Evolutionary conservation across 2,329 filamentous ascomycete genomes (phyloP).

Genomic region (Colletotrichum magnum): DNA sequence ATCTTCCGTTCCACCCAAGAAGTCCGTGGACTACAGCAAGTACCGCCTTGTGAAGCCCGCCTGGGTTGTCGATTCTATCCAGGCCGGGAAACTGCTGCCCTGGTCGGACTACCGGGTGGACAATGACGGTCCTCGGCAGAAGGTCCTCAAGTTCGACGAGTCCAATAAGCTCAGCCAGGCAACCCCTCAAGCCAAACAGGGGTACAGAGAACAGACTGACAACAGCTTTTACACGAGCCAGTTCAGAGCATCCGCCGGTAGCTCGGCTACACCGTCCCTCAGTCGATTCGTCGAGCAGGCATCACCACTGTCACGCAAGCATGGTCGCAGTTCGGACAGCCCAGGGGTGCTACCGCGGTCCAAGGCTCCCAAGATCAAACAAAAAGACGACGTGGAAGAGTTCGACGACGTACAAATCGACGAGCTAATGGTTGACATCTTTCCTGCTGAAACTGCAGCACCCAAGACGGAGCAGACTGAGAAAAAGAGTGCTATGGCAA

Average conservation of each 20-base stretch:
- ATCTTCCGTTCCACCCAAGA: slow-evolving; percentile 91
- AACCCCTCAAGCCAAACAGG: slow-evolving; percentile 67
- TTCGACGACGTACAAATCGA: slow-evolving; percentile 39
- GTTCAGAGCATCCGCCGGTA: slow-evolving; percentile 59
- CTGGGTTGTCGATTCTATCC: slow-evolving; percentile 93
- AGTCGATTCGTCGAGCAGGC: slow-evolving; percentile 48
- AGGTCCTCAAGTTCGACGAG: slow-evolving; percentile 75
- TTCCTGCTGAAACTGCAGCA: slow-evolving; percentile 15
- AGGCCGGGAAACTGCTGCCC: slow-evolving; percentile 83
- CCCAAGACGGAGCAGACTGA: background rate
- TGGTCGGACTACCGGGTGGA: slow-evolving; percentile 91
- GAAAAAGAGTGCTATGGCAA: background rate
- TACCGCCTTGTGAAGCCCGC: slow-evolving; percentile 95
- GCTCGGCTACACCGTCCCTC: slow-evolving; percentile 46
- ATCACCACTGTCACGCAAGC: slow-evolving; percentile 41
- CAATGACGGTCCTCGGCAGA: slow-evolving; percentile 82
- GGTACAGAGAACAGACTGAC: slow-evolving; percentile 86
- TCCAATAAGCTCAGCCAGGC: slow-evolving; percentile 77
- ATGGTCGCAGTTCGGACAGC: slow-evolving; percentile 13
- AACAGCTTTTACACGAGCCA: slow-evolving; percentile 87
- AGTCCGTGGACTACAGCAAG: slow-evolving; percentile 86
- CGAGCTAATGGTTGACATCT: slow-evolving; percentile 34
- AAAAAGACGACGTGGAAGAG: slow-evolving; percentile 36
- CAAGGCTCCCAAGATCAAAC: slow-evolving; percentile 6
- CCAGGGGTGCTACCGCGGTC: slow-evolving; percentile 41